Percentiles rank a stretch among this genome's conserved stretches.
Conservation (phyloP, 306 rosid genomes). For the Astragalus glycyphyllos region DNA sequence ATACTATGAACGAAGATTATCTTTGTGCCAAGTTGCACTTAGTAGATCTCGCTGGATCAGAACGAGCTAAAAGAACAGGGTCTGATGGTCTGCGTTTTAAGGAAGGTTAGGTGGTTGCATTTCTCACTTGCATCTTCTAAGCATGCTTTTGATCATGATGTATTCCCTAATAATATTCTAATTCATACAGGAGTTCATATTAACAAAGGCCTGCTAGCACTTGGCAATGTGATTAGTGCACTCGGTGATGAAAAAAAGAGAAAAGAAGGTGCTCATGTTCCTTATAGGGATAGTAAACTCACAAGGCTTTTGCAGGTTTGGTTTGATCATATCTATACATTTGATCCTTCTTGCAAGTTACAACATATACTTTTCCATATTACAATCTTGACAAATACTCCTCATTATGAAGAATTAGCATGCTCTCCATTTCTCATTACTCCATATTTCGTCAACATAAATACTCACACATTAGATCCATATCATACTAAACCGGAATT, state of each 20-base stretch:
- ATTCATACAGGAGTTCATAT: slow-evolving; percentile 84
- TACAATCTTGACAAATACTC: no score
- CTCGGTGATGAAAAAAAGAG: slow-evolving; percentile 99
- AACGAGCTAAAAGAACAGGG: slow-evolving; percentile 96
- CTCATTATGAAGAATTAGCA: neutral
- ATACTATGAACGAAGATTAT: slow-evolving; percentile 81
- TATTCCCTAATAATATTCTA: slow-evolving; percentile 37
- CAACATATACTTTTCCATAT: no score
- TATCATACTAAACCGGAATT: slow-evolving; percentile 31
- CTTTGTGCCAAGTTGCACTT: slow-evolving; percentile 93
- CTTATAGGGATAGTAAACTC: slow-evolving; percentile 94
- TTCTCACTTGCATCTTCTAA: slow-evolving; percentile 8
- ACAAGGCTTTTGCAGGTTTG: slow-evolving; percentile 95
- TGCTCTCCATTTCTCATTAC: slow-evolving; percentile 16
- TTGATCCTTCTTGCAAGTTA: no score
- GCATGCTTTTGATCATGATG: slow-evolving; percentile 17
- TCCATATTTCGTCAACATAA: slow-evolving; percentile 6
- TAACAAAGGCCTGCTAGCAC: slow-evolving; percentile 95
- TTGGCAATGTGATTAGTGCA: slow-evolving; percentile 95
- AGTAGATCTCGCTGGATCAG: slow-evolving; percentile 99
- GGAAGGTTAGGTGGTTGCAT: slow-evolving; percentile 68
- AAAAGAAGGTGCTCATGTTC: slow-evolving; percentile 92
- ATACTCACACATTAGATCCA: slow-evolving; percentile 10
- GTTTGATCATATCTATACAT: slow-evolving; percentile 40
- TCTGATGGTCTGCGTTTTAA: slow-evolving; percentile 97